phyloP scores from a whole-genome alignment of 2,329 filamentous ascomycete species.

The Didymella keratinophila region DNA sequence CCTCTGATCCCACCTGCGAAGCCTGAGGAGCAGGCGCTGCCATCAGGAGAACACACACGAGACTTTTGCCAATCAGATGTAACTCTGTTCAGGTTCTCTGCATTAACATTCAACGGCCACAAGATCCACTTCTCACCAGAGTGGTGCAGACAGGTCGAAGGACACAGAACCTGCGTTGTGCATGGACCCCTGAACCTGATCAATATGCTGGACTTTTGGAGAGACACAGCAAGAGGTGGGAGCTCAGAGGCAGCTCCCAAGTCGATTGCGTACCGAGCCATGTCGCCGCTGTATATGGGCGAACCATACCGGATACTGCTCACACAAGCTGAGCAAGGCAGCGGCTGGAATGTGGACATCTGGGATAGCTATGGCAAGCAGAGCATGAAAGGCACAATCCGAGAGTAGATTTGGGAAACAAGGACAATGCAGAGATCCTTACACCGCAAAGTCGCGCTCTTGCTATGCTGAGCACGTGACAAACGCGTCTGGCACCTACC shows the following conservation, averaged over 20 bases:
- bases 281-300: slow-evolving; percentile 44
- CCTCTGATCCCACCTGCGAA: slow-evolving; percentile 48
- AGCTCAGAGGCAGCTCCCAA: slow-evolving; percentile 32
- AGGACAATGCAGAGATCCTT: neutral
- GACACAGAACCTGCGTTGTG: slow-evolving; percentile 77
- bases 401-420: slow-evolving; percentile 20
- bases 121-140: slow-evolving; percentile 82
- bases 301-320: slow-evolving; percentile 44
- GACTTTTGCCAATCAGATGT: slow-evolving; percentile 70
- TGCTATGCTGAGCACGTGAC: neutral
- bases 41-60: slow-evolving; percentile 46
- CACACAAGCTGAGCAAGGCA: slow-evolving; percentile 10
- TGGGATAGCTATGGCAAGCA: slow-evolving; percentile 46
- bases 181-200: slow-evolving; percentile 84
- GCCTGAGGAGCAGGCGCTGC: slow-evolving; percentile 32
- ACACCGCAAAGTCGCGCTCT: neutral
- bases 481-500: neutral
- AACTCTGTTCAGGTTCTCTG: slow-evolving; percentile 89
- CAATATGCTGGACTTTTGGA: slow-evolving; percentile 48
- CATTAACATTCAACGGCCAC: slow-evolving; percentile 92
- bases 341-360: slow-evolving; percentile 37
- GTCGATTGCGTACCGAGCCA: slow-evolving; percentile 42
- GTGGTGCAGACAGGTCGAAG: slow-evolving; percentile 76
- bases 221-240: slow-evolving; percentile 32
- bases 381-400: slow-evolving; percentile 43